A percentile compares a stretch with the other conserved stretches of the same genome.
Evolutionary conservation across 345 rosid species (phyloP).

Genomic region (Bruguiera sexangula): DNA sequence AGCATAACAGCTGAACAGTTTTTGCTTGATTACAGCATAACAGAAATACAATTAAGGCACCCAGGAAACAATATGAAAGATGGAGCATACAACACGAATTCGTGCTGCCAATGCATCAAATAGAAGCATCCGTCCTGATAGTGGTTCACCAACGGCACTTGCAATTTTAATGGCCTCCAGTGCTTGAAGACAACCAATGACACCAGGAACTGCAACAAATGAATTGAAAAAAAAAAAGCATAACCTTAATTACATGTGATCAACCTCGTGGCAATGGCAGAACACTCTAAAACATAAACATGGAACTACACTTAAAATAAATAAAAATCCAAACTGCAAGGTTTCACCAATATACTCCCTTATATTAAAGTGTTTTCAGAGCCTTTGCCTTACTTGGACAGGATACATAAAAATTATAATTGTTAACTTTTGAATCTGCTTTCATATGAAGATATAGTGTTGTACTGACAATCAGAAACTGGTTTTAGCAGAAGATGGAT

Average conservation of each 20-base stretch:
- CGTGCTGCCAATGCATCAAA: slow-evolving; percentile 86
- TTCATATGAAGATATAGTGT: background rate
- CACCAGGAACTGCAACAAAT: slow-evolving; percentile 70
- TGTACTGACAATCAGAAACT: background rate
- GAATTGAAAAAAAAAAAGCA: background rate
- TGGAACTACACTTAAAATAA: too few relatives aligned
- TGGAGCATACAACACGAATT: slow-evolving; percentile 65
- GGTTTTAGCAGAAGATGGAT: background rate
- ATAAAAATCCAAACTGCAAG: too few relatives aligned
- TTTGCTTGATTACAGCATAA: background rate
- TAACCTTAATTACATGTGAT: background rate
- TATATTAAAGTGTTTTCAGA: background rate
- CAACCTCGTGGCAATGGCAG: background rate
- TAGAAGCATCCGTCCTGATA: slow-evolving; percentile 82
- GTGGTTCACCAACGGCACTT: slow-evolving; percentile 75
- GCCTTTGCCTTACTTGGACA: background rate
- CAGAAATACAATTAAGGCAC: background rate
- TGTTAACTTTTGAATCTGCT: background rate
- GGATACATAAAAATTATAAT: background rate
- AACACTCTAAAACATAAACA: background rate
- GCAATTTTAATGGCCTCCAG: slow-evolving; percentile 94
- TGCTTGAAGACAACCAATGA: slow-evolving; percentile 94
- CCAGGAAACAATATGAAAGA: background rate
- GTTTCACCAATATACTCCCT: too few relatives aligned
- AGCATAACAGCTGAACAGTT: background rate